Percentiles rank a stretch among this genome's conserved stretches.
Conservation (phyloP, 2,329 filamentous ascomycete species). For the Fusarium heterosporum region DNA sequence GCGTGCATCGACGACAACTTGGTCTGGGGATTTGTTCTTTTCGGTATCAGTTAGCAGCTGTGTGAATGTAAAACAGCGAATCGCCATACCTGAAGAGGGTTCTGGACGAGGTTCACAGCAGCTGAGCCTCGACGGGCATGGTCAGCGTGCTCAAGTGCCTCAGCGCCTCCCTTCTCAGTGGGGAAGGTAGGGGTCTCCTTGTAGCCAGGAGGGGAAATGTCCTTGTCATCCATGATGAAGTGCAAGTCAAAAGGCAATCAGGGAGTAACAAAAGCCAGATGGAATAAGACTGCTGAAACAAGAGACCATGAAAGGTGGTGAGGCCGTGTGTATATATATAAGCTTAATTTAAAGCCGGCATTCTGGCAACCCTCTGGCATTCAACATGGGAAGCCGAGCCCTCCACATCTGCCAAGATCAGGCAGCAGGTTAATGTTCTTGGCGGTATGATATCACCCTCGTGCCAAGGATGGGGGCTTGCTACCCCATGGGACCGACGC, state of each 20-base stretch:
- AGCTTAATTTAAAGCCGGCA: constrained; percentile 30
- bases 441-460: constrained; percentile 24
- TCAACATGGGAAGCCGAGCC: constrained; percentile 27
- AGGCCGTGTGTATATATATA: constrained; percentile 16
- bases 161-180: constrained; percentile 18
- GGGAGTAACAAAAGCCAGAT: neutral
- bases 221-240: constrained; percentile 21
- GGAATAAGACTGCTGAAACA: constrained; percentile 2
- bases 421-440: constrained; percentile 34
- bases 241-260: neutral
- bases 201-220: constrained; percentile 22
- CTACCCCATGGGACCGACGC: constrained; percentile 29
- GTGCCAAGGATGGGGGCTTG: constrained; percentile 14
- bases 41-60: accelerated
- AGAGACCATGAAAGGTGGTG: neutral
- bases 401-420: constrained; percentile 25
- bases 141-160: constrained; percentile 17
- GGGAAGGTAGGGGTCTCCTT: constrained; percentile 8
- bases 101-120: constrained; percentile 20
- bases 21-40: constrained; percentile 6
- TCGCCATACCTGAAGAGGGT: constrained; percentile 5
- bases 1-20: constrained; percentile 18
- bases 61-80: accelerated
- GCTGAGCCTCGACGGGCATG: constrained; percentile 13
- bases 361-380: constrained; percentile 18